phyloP scores from a whole-genome alignment of 2,329 filamentous ascomycete genomes.

The Ophiosphaerella herpotricha region DNA sequence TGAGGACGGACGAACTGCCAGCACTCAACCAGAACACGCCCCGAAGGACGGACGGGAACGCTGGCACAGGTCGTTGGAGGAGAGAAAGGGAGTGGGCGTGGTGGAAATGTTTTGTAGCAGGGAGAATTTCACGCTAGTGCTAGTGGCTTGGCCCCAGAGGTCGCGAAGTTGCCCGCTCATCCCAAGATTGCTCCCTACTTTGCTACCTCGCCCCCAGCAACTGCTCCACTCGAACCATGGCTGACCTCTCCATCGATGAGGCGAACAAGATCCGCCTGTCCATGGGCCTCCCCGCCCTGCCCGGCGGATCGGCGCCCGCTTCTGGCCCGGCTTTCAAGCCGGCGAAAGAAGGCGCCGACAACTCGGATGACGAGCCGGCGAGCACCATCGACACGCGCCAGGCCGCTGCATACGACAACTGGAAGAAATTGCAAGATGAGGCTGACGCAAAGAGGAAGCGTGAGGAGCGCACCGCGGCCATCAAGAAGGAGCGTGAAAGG shows the following conservation, averaged over 20 bases:
- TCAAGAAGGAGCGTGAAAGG: conserved; percentile 85
- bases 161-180: conserved; percentile 5
- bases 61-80: conserved; percentile 79
- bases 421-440: conserved; percentile 71
- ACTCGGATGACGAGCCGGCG: conserved; percentile 68
- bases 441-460: conserved; percentile 73
- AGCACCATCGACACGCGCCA: conserved; percentile 85
- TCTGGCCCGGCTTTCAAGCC: conserved; percentile 63
- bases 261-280: conserved; percentile 89
- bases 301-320: conserved; percentile 66
- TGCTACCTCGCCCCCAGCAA: conserved; percentile 2
- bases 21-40: conserved; percentile 74
- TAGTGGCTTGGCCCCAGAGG: conserved; percentile 24
- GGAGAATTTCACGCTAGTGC: conserved; percentile 20
- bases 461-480: conserved; percentile 77
- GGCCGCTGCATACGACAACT: conserved; percentile 76
- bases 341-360: conserved; percentile 54
- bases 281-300: conserved; percentile 87
- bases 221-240: conserved; percentile 23
- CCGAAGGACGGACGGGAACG: conserved; percentile 66
- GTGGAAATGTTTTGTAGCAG: conserved; percentile 37
- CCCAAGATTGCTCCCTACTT: neutral
- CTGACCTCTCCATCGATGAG: conserved; percentile 71
- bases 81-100: conserved; percentile 38
- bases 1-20: conserved; percentile 77